Evolutionary conservation across 208 protist genomes (phyloP).

Genomic region (Acanthamoeba castellanii): DNA sequence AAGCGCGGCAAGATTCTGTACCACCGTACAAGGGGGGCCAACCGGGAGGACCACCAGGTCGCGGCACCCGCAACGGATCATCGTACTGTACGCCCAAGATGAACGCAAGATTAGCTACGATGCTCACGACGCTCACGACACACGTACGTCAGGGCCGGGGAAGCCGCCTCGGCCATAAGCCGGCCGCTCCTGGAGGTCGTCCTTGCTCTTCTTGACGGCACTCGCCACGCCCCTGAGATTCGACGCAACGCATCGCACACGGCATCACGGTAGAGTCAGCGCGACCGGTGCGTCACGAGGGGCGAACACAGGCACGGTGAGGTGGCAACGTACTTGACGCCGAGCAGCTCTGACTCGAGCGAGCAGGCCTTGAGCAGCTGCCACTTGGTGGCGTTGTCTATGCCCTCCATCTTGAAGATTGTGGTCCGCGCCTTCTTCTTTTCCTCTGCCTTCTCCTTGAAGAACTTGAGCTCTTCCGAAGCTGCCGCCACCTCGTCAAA

Average conservation of each 20-base stretch:
- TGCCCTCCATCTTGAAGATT: slow-evolving; percentile 21
- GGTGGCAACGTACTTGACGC: neutral
- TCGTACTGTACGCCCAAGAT: no score
- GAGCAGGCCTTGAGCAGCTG: slow-evolving; percentile 55
- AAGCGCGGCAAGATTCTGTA: no score
- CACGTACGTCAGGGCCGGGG: neutral
- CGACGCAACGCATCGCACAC: neutral
- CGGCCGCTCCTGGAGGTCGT: neutral
- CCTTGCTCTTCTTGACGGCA: slow-evolving; percentile 29
- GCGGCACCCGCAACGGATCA: neutral
- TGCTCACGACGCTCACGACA: no score
- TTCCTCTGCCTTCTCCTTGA: neutral
- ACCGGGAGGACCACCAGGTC: neutral
- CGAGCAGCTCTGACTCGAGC: slow-evolving; percentile 32
- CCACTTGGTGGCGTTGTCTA: slow-evolving; percentile 2
- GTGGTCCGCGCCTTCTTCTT: slow-evolving; percentile 14
- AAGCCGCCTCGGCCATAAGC: neutral
- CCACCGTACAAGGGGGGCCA: neutral
- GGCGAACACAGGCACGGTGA: no score
- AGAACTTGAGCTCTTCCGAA: slow-evolving; percentile 35
- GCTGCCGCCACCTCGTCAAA: slow-evolving; percentile 9
- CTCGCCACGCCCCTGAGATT: neutral
- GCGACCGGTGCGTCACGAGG: no score
- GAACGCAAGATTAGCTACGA: no score
- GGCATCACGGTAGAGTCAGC: neutral